Percentiles rank a stretch among this genome's conserved stretches.
These are phyloP conservation scores for Fonsecaea monophora DNA, from an alignment of 2,329 filamentous ascomycete genomes.

Conservation along the genomic window DNA sequence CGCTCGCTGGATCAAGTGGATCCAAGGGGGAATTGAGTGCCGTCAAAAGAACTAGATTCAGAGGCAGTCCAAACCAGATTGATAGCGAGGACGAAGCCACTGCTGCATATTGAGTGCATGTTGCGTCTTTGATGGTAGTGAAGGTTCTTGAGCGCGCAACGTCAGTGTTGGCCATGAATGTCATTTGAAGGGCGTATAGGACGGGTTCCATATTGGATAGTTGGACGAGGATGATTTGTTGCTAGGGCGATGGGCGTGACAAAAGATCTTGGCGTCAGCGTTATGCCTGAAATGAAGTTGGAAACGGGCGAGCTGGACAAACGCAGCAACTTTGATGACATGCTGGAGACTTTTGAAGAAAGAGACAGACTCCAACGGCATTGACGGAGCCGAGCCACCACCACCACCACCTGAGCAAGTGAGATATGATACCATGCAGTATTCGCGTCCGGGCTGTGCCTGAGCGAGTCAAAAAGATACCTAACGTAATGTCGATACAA, in stretches of 20 bases:
- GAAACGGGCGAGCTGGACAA: background rate
- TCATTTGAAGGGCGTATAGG: background rate
- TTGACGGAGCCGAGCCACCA: background rate
- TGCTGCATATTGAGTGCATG: conserved; percentile 18
- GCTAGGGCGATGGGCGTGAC: background rate
- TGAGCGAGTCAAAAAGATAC: conserved; percentile 6
- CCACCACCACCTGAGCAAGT: background rate
- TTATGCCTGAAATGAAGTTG: background rate
- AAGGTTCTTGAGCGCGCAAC: conserved; percentile 6
- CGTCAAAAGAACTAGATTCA: conserved; percentile 48
- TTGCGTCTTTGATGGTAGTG: background rate
- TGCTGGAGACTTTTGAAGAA: background rate
- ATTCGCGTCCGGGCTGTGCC: background rate
- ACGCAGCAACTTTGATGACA: background rate
- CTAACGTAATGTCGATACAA: conserved; percentile 10
- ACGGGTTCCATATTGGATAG: background rate
- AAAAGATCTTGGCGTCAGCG: background rate
- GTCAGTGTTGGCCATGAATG: conserved; percentile 4
- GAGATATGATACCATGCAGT: conserved; percentile 1
- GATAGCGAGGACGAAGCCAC: conserved; percentile 41
- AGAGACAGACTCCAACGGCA: background rate
- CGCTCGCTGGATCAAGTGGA: conserved; percentile 49
- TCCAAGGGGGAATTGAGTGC: conserved; percentile 42
- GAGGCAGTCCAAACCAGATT: conserved; percentile 50
- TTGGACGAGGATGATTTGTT: background rate